Percentiles rank a stretch among this genome's conserved stretches.
These are phyloP conservation scores for Singerocomus rubriflavus DNA, from an alignment of 1,284 basidiomycete genomes.

Conservation along the genomic window DNA sequence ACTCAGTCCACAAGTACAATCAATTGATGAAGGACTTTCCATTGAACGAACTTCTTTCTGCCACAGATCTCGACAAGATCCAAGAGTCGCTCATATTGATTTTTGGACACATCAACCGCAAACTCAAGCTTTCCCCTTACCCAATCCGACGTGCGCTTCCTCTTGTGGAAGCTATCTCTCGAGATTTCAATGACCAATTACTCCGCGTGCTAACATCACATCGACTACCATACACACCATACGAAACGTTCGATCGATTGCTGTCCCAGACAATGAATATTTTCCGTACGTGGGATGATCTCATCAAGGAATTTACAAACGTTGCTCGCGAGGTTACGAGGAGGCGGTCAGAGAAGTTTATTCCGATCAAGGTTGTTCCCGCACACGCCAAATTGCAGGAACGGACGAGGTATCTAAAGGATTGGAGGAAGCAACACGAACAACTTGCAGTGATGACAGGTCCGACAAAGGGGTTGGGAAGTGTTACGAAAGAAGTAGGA, in stretches of 20 bases:
- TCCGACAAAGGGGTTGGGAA: slow-evolving; percentile 83
- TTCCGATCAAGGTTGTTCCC: slow-evolving; percentile 93
- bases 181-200: slow-evolving; percentile 94
- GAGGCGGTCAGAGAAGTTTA: slow-evolving; percentile 91
- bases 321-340: slow-evolving; percentile 94
- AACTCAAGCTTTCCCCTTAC: slow-evolving; percentile 93
- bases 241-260: slow-evolving; percentile 88
- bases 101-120: slow-evolving; percentile 94
- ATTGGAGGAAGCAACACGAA: slow-evolving; percentile 97
- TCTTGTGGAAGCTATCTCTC: slow-evolving; percentile 96
- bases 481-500: slow-evolving; percentile 68
- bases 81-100: slow-evolving; percentile 86
- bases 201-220: slow-evolving; percentile 88
- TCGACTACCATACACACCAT: slow-evolving; percentile 90
- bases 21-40: slow-evolving; percentile 99
- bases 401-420: slow-evolving; percentile 81
- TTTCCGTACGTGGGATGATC: slow-evolving; percentile 95
- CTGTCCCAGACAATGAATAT: slow-evolving; percentile 77
- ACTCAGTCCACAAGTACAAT: slow-evolving; percentile 92
- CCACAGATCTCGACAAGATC: slow-evolving; percentile 94
- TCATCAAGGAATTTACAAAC: slow-evolving; percentile 97
- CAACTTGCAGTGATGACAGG: slow-evolving; percentile 97
- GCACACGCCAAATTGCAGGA: slow-evolving; percentile 93
- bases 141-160: slow-evolving; percentile 94
- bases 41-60: slow-evolving; percentile 91